phyloP scores from a whole-genome alignment of 2,329 filamentous ascomycete species.

The Capronia coronata region DNA sequence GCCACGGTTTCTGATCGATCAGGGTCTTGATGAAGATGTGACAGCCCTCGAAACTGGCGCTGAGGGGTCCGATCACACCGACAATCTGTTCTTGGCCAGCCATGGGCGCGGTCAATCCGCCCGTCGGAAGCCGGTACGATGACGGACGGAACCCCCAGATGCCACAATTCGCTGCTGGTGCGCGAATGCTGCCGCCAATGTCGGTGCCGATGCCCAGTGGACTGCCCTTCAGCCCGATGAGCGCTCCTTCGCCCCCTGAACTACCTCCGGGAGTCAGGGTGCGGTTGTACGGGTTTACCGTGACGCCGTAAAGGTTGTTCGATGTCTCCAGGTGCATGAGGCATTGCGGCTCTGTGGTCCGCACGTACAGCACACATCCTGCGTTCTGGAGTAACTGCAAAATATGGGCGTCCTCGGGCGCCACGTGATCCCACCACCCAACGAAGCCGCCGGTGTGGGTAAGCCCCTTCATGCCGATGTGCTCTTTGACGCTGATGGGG shows the following conservation, averaged over 20 bases:
- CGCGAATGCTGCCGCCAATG: slow-evolving; percentile 36
- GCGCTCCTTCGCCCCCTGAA: slow-evolving; percentile 52
- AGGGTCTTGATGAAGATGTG: slow-evolving; percentile 29
- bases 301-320: slow-evolving; percentile 35
- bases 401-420: slow-evolving; percentile 28
- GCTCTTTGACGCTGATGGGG: slow-evolving; percentile 49
- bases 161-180: background rate
- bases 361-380: slow-evolving; percentile 31
- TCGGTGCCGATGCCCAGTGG: slow-evolving; percentile 50
- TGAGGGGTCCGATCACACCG: slow-evolving; percentile 47
- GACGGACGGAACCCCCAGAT: slow-evolving; percentile 35
- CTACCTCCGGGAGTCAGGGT: slow-evolving; percentile 49
- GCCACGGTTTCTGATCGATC: slow-evolving; percentile 45
- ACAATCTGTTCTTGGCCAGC: slow-evolving; percentile 38
- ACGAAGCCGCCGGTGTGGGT: slow-evolving; percentile 31
- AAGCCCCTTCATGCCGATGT: slow-evolving; percentile 43
- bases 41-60: slow-evolving; percentile 46
- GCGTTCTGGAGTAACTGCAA: slow-evolving; percentile 30
- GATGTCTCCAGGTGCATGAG: slow-evolving; percentile 31
- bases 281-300: slow-evolving; percentile 50
- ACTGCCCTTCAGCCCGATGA: slow-evolving; percentile 48
- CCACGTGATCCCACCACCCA: slow-evolving; percentile 27
- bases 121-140: slow-evolving; percentile 6
- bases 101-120: background rate
- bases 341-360: slow-evolving; percentile 30